These are phyloP conservation scores for Colletotrichum endophyticum DNA, from an alignment of 2,329 filamentous ascomycete genomes.

Conservation along the genomic window DNA sequence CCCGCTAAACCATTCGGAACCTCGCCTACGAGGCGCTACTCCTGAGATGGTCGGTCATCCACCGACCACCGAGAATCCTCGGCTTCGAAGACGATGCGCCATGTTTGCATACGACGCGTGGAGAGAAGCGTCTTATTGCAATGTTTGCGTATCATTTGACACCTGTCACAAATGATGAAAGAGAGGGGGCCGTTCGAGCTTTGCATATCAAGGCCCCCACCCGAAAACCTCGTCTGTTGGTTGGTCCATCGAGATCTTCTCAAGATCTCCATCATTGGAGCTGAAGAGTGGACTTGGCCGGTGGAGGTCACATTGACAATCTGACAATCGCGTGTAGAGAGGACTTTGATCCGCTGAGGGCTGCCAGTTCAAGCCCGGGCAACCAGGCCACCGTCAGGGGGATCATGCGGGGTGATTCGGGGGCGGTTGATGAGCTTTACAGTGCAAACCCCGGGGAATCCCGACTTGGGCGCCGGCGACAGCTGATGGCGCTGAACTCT, in stretches of 20 bases:
- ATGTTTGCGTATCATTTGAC: background rate
- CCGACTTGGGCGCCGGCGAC: background rate
- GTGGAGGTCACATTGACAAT: background rate
- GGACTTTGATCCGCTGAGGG: slow-evolving; percentile 4
- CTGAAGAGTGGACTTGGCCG: background rate
- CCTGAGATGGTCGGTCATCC: background rate
- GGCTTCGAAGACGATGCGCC: background rate
- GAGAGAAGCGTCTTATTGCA: background rate
- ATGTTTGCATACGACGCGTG: background rate
- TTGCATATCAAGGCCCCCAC: background rate
- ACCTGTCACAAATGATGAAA: slow-evolving; percentile 9
- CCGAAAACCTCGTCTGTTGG: background rate
- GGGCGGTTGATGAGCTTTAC: background rate
- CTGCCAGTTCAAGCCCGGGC: background rate
- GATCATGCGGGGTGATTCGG: background rate
- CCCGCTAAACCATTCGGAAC: background rate
- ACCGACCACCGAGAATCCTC: background rate
- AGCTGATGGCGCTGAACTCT: background rate
- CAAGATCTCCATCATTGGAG: slow-evolving; percentile 2
- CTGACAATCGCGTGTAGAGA: background rate
- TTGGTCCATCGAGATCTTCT: slow-evolving; percentile 10
- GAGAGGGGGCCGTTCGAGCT: background rate
- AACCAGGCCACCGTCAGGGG: background rate
- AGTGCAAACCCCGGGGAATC: background rate
- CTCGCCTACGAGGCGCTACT: background rate